Evolutionary conservation across 306 rosid genomes (phyloP).

Genomic region (Quercus variabilis): DNA sequence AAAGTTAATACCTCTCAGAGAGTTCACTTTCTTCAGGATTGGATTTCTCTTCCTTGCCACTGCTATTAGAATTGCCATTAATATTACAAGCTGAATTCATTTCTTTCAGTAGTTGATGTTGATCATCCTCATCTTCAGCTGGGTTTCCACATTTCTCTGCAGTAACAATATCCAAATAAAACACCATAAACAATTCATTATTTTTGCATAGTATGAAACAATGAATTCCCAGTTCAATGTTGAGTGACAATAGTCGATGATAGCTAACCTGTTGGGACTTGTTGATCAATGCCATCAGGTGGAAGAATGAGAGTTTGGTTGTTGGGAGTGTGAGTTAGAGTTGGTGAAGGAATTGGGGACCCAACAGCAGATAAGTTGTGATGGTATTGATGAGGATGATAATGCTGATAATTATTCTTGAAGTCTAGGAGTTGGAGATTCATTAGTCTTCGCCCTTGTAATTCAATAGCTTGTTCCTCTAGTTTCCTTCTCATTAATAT

Average conservation of each 20-base stretch:
- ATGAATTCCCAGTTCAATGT: neutral
- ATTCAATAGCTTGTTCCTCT: slow-evolving; percentile 79
- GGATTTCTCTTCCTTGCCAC: slow-evolving; percentile 26
- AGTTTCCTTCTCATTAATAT: slow-evolving; percentile 63
- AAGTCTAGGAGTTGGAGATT: slow-evolving; percentile 82
- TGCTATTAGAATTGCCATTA: neutral
- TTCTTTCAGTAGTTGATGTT: slow-evolving; percentile 42
- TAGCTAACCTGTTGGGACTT: slow-evolving; percentile 54
- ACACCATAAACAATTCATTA: slow-evolving; percentile 1
- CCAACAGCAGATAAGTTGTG: slow-evolving; percentile 74
- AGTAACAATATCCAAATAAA: slow-evolving; percentile 4
- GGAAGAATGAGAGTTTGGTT: slow-evolving; percentile 35
- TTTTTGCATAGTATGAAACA: neutral
- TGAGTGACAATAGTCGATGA: neutral
- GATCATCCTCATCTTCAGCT: slow-evolving; percentile 14
- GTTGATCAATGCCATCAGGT: slow-evolving; percentile 53
- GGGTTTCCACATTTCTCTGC: slow-evolving; percentile 47
- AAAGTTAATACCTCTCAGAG: slow-evolving; percentile 41
- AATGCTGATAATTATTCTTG: slow-evolving; percentile 51
- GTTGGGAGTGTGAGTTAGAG: slow-evolving; percentile 45
- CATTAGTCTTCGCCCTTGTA: slow-evolving; percentile 80
- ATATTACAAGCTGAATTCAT: slow-evolving; percentile 22
- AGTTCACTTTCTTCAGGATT: slow-evolving; percentile 35
- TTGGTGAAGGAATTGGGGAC: slow-evolving; percentile 39
- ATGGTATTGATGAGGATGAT: slow-evolving; percentile 37